phyloP scores from a whole-genome alignment of 768 basidiomycete species.

The Mycena rosella region DNA sequence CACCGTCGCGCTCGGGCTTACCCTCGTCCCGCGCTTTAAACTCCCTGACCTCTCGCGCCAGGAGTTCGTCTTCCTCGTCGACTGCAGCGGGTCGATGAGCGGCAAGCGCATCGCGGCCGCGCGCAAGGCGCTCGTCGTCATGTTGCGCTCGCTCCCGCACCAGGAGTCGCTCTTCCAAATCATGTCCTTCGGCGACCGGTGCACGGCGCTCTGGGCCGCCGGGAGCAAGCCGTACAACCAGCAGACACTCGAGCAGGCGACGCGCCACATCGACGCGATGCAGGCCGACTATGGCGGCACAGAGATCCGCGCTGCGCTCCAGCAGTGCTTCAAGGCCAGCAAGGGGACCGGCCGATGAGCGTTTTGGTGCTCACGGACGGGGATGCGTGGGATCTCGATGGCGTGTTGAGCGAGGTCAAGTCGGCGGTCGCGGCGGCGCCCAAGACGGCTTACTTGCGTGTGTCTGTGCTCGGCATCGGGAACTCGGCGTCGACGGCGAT shows the following conservation, averaged over 20 bases:
- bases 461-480: constrained; percentile 64
- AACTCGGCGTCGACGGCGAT: constrained; percentile 52
- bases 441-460: constrained; percentile 45
- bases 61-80: constrained; percentile 63
- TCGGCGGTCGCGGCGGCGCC: constrained; percentile 41
- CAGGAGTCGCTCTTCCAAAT: constrained; percentile 56
- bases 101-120: too few relatives aligned
- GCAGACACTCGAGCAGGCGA: constrained; percentile 44
- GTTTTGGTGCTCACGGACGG: constrained; percentile 64
- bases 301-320: constrained; percentile 51
- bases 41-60: constrained; percentile 51
- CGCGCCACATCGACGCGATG: constrained; percentile 45
- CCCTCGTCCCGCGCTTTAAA: constrained; percentile 57
- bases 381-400: constrained; percentile 36
- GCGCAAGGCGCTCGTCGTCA: too few relatives aligned
- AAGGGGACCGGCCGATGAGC: constrained; percentile 48
- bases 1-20: constrained; percentile 54
- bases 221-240: constrained; percentile 42
- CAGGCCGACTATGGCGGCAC: constrained; percentile 56
- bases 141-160: constrained; percentile 55
- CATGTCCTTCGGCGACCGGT: constrained; percentile 51
- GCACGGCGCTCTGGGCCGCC: constrained; percentile 46
- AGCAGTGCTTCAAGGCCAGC: constrained; percentile 44
- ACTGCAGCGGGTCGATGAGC: constrained; percentile 63
- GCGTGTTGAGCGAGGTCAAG: constrained; percentile 24